Evolutionary conservation across 306 rosid species (phyloP).

Genomic region (Rubus parviflorus): DNA sequence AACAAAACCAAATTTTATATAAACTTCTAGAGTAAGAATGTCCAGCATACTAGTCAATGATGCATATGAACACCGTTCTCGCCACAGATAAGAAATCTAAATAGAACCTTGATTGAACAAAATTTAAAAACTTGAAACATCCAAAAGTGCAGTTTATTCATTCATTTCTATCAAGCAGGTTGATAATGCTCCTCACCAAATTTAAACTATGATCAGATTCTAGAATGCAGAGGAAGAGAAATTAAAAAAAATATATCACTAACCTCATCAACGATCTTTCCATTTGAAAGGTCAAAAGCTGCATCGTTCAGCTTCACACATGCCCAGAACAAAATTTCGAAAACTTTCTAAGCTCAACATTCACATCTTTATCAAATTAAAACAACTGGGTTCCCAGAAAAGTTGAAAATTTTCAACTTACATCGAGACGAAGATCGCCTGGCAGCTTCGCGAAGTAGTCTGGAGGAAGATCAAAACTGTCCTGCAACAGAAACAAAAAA

Average conservation of each 20-base stretch:
- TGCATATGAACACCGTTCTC: neutral
- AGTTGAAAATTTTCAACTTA: conserved; percentile 29
- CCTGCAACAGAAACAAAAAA: conserved; percentile 36
- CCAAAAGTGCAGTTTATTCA: neutral
- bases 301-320: conserved; percentile 80
- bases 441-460: conserved; percentile 83
- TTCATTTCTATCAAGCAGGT: neutral
- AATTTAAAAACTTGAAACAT: neutral
- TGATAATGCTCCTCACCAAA: neutral
- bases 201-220: neutral
- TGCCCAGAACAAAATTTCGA: conserved; percentile 21
- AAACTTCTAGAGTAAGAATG: neutral
- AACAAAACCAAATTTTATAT: neutral
- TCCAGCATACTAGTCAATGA: neutral
- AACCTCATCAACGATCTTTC: conserved; percentile 76
- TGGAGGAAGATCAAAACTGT: conserved; percentile 74
- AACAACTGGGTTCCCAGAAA: neutral
- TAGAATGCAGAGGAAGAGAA: neutral
- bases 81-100: neutral
- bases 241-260: conserved; percentile 14
- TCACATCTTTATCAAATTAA: neutral
- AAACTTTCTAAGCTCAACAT: neutral
- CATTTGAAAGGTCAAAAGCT: conserved; percentile 90
- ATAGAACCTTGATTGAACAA: neutral
- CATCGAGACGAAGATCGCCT: conserved; percentile 83